Conservation (phyloP, 1,139 yeast species). For the Pneumocystis wakefieldiae region DNA sequence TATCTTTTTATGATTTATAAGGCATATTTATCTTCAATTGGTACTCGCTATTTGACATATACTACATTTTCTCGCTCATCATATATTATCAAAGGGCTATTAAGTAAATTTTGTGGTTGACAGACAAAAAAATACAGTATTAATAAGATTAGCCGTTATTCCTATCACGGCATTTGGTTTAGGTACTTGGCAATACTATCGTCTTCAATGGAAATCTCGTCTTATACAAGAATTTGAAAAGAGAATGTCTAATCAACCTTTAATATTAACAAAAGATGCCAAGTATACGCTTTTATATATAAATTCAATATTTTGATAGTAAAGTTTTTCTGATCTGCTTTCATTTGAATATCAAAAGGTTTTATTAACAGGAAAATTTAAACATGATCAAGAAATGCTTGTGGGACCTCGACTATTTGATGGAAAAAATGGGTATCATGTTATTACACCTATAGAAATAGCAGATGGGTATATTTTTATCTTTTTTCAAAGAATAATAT, state of each 20-base stretch:
- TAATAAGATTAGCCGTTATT: conserved; percentile 40
- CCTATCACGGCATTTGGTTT: conserved; percentile 73
- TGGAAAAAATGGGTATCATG: conserved; percentile 61
- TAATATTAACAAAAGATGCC: conserved; percentile 42
- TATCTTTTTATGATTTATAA: background rate
- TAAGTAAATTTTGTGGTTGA: conserved; percentile 14
- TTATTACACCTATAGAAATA: conserved; percentile 71
- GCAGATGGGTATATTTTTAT: conserved; percentile 38
- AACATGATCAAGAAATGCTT: conserved; percentile 75
- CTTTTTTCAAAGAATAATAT: conserved; percentile 34
- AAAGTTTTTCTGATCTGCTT: conserved; percentile 31
- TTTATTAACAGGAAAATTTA: conserved; percentile 55
- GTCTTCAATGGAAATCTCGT: conserved; percentile 80
- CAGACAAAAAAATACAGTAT: background rate
- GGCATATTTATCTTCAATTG: background rate
- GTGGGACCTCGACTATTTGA: conserved; percentile 78
- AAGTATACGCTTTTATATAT: conserved; percentile 6
- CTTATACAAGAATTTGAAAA: conserved; percentile 73
- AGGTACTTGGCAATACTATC: conserved; percentile 85
- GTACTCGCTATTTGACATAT: background rate
- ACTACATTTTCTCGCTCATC: background rate
- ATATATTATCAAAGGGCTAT: background rate
- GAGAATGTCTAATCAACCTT: conserved; percentile 55
- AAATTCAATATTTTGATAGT: background rate
- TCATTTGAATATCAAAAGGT: conserved; percentile 76